Conservation (phyloP, 805 yeast genomes). For the Wickerhamomyces canadensis region DNA sequence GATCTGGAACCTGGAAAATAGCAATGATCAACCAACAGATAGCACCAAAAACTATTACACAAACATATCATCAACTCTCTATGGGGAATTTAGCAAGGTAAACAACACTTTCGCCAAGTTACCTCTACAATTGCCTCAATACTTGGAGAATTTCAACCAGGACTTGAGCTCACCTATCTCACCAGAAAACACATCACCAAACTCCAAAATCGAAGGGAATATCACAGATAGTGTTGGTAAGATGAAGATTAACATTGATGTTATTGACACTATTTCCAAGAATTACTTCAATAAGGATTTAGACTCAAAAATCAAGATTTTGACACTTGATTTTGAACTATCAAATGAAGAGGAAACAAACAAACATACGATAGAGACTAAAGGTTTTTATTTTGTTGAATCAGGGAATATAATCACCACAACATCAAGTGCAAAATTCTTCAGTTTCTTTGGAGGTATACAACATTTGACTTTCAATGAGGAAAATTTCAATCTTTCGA, state of each 20-base stretch:
- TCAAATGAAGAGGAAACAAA: slow-evolving; percentile 43
- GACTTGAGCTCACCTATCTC: slow-evolving; percentile 9
- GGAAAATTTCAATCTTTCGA: slow-evolving; percentile 39
- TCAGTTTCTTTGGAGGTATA: slow-evolving; percentile 56
- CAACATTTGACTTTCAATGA: slow-evolving; percentile 42
- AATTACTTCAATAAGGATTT: slow-evolving; percentile 27
- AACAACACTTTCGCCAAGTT: slow-evolving; percentile 12
- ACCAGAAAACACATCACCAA: neutral
- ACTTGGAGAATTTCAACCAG: slow-evolving; percentile 14
- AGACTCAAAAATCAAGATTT: slow-evolving; percentile 34
- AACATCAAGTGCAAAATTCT: slow-evolving; percentile 59
- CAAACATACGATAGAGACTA: slow-evolving; percentile 43
- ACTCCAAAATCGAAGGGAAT: slow-evolving; percentile 21
- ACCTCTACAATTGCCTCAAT: slow-evolving; percentile 19
- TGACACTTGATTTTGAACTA: slow-evolving; percentile 28
- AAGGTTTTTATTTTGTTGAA: slow-evolving; percentile 62
- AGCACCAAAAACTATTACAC: slow-evolving; percentile 24
- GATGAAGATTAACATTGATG: slow-evolving; percentile 13
- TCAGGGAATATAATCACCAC: slow-evolving; percentile 57
- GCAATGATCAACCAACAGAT: slow-evolving; percentile 9
- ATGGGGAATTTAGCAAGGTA: slow-evolving; percentile 34
- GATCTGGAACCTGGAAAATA: slow-evolving; percentile 49
- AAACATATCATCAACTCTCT: slow-evolving; percentile 44
- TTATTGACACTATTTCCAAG: slow-evolving; percentile 14
- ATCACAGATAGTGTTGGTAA: slow-evolving; percentile 30